Evolutionary conservation across 495 filamentous ascomycete species (phyloP).

Genomic region (Penicillium diatomitis): DNA sequence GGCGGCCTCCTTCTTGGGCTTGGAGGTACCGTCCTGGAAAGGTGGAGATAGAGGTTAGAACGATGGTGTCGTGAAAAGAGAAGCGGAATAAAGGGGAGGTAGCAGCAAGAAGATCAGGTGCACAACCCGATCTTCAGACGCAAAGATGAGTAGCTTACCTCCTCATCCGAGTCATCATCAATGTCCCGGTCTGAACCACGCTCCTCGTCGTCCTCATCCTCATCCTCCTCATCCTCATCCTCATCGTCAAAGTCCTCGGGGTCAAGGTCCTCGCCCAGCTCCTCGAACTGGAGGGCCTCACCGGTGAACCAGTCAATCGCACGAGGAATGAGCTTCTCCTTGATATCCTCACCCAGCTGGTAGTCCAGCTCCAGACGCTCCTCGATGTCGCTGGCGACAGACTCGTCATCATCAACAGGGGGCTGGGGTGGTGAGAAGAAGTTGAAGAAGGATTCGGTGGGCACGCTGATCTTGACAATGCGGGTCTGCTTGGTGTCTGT

Average conservation of each 20-base stretch:
- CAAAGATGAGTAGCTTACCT: slow-evolving; percentile 47
- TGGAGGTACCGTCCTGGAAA: slow-evolving; percentile 77
- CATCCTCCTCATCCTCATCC: slow-evolving; percentile 87
- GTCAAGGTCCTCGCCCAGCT: slow-evolving; percentile 79
- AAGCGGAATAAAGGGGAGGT: neutral
- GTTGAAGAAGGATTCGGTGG: slow-evolving; percentile 99
- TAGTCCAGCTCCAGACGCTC: slow-evolving; percentile 98
- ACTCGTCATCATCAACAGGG: slow-evolving; percentile 65
- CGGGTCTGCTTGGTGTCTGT: slow-evolving; percentile 97
- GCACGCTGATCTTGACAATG: slow-evolving; percentile 96
- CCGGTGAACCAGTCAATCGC: slow-evolving; percentile 99
- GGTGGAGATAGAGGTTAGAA: slow-evolving; percentile 18
- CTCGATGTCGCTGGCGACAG: slow-evolving; percentile 83
- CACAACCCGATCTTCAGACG: no score
- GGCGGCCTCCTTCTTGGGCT: slow-evolving; percentile 97
- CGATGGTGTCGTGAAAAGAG: neutral
- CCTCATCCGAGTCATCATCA: slow-evolving; percentile 82
- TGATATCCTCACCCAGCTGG: slow-evolving; percentile 98
- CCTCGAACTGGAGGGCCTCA: slow-evolving; percentile 95
- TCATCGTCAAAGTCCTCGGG: slow-evolving; percentile 78
- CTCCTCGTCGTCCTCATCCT: slow-evolving; percentile 74
- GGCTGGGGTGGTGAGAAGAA: slow-evolving; percentile 96
- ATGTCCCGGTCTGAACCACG: slow-evolving; percentile 35
- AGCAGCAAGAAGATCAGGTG: neutral
- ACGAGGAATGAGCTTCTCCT: slow-evolving; percentile 98